phyloP scores from a whole-genome alignment of 129 eudicot genomes.

The Saposhnikovia divaricata region DNA sequence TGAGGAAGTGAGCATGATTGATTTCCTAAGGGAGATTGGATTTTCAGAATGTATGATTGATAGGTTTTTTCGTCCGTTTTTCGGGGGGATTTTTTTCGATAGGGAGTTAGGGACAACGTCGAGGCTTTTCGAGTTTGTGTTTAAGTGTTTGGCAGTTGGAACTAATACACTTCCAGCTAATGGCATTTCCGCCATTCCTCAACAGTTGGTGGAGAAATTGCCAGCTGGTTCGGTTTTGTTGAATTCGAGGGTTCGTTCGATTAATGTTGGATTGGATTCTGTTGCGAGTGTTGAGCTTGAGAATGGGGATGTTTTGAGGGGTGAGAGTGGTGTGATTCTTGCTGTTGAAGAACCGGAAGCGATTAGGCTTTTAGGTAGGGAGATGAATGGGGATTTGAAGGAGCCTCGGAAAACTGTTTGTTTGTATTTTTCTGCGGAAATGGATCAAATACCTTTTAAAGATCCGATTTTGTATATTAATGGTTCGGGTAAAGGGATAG shows the following conservation, averaged over 20 bases:
- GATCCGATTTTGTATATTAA: constrained; percentile 79
- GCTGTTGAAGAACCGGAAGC: constrained; percentile 88
- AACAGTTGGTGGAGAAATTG: constrained; percentile 66
- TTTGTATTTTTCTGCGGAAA: constrained; percentile 58
- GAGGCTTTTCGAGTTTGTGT: constrained; percentile 69
- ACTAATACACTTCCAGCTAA: constrained; percentile 85
- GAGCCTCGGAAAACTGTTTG: constrained; percentile 79
- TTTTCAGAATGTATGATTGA: constrained; percentile 65
- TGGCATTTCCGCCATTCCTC: constrained; percentile 82
- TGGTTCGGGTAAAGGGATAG: constrained; percentile 85
- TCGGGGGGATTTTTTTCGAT: constrained; percentile 91
- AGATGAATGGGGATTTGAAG: constrained; percentile 5
- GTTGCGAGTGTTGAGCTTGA: constrained; percentile 28
- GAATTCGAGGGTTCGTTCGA: constrained; percentile 45
- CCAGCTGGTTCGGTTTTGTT: constrained; percentile 43
- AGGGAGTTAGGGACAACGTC: constrained; percentile 78
- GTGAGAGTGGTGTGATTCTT: constrained; percentile 69
- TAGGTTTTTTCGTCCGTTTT: constrained; percentile 79
- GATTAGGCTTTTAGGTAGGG: constrained; percentile 59
- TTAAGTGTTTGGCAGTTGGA: constrained; percentile 80
- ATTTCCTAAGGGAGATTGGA: constrained; percentile 43
- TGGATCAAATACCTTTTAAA: constrained; percentile 31
- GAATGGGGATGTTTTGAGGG: constrained; percentile 45
- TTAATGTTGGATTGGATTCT: constrained; percentile 31
- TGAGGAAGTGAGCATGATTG: constrained; percentile 40